A percentile compares a stretch with the other conserved stretches of the same genome.
phyloP scores from a whole-genome alignment of 108 stramenopile species.

The Cyclotella distinguenda region DNA sequence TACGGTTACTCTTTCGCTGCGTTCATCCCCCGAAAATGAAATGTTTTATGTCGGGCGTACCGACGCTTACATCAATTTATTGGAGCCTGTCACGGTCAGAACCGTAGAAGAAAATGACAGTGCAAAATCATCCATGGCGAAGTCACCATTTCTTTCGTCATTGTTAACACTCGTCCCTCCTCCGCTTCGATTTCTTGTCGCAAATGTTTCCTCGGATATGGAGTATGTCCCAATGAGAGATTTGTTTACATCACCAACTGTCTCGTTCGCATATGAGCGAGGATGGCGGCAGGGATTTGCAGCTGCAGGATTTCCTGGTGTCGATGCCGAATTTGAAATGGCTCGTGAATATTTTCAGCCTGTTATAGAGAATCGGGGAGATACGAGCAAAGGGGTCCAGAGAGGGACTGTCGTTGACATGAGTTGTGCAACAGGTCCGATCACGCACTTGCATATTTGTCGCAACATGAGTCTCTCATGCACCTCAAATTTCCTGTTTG shows the following conservation, averaged over 20 bases:
- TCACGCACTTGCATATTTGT: neutral
- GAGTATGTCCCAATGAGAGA: slow-evolving; percentile 75
- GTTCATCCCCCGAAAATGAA: slow-evolving; percentile 45
- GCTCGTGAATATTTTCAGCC: slow-evolving; percentile 82
- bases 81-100: slow-evolving; percentile 49
- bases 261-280: slow-evolving; percentile 91
- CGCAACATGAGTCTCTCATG: neutral
- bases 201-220: slow-evolving; percentile 42
- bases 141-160: slow-evolving; percentile 32
- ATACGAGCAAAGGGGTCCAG: slow-evolving; percentile 1
- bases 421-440: slow-evolving; percentile 88
- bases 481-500: neutral
- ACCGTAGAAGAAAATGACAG: neutral
- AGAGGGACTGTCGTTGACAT: slow-evolving; percentile 87
- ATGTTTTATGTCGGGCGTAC: slow-evolving; percentile 50
- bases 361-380: slow-evolving; percentile 32
- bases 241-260: slow-evolving; percentile 86
- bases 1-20: slow-evolving; percentile 39
- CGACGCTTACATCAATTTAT: slow-evolving; percentile 63
- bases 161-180: slow-evolving; percentile 62
- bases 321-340: slow-evolving; percentile 82
- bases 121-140: slow-evolving; percentile 7
- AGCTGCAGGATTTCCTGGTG: slow-evolving; percentile 91
- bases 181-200: slow-evolving; percentile 59
- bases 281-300: slow-evolving; percentile 93